Evolutionary conservation across 2,329 filamentous ascomycete species (phyloP), one percentile per base, ranked within the genome.

Genomic region (Cladosporium sp.): DNA sequence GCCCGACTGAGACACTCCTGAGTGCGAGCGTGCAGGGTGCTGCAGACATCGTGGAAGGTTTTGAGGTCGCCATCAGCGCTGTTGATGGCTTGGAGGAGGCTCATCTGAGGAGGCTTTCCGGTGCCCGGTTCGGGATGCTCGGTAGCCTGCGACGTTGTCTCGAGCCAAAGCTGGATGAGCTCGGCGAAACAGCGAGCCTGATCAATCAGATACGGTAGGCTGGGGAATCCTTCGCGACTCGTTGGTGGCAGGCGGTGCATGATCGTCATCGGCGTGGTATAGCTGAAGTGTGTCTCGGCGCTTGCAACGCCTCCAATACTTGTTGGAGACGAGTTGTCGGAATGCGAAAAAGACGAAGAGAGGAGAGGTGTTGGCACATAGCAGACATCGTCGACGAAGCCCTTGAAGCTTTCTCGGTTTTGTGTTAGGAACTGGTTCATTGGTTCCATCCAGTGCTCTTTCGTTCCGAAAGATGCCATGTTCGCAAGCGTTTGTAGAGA

Each of bases 371-470:
- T 80, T 1, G 89, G 85, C 47, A 96, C 88, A 7, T 85, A 82
- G 72, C 92, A 96, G 41, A 96, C 82, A 24, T 83, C 78, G 64
- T 97, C 91, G 54, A 96, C 86, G 61, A 91, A 96, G 41, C 85
- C 80, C 66, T 91, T 95, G 69, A 96, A 89, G 34, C 87, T 81
- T 60, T 85, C 79, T 17, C 90, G 82, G 62, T 95, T 85, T 1
- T 82, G 76, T 7, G 77, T 79, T 40, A 97, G 73, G 61, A 96
- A 96, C 37, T 80, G 81, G 64, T 96, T 97, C 92, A 97, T 97
- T 0, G 90, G 90, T 70, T 96, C 91, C 91, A 97, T 96, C 89
- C 90, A 97, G n/a, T 86, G 84, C 68, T 97, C 92, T 66, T 96
- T 95, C 64, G 88, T 91, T 36, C 92, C 92, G 64, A 96, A 96